These are phyloP conservation scores for Cutaneotrichosporon sp. DNA, from an alignment of 1,284 basidiomycete species.

Conservation along the genomic window DNA sequence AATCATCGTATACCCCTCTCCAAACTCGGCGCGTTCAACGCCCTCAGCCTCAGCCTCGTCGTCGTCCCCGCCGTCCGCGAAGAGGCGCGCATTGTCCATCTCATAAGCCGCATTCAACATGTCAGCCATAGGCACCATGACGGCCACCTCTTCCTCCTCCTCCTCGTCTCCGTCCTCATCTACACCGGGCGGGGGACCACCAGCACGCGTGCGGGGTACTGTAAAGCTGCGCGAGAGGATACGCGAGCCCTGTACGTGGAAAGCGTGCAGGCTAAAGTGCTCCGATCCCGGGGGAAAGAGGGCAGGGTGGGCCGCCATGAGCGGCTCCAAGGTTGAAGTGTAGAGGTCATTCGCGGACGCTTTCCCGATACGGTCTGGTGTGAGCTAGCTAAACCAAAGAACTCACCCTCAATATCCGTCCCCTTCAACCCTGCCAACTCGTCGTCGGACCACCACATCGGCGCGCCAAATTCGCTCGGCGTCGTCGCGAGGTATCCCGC, in stretches of 20 bases:
- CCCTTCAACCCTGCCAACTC: constrained; percentile 72
- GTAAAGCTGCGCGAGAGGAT: constrained; percentile 72
- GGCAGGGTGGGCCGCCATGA: constrained; percentile 63
- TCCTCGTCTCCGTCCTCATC: constrained; percentile 56
- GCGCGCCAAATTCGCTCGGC: constrained; percentile 76
- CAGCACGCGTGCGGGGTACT: constrained; percentile 32
- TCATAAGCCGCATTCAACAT: constrained; percentile 85
- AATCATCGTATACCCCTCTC: constrained; percentile 34
- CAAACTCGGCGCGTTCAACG: constrained; percentile 11
- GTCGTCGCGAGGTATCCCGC: constrained; percentile 58
- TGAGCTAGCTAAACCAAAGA: not conserved
- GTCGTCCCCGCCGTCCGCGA: constrained; percentile 31
- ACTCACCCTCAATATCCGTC: constrained; percentile 79
- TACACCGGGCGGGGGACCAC: constrained; percentile 32
- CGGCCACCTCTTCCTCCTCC: constrained; percentile 68
- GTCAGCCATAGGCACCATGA: constrained; percentile 97
- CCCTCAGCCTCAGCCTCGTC: constrained; percentile 16
- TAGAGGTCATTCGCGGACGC: constrained; percentile 79
- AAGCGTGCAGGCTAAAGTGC: constrained; percentile 71
- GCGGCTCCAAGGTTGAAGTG: constrained; percentile 58
- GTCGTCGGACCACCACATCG: constrained; percentile 85
- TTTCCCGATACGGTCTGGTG: constrained; percentile 78
- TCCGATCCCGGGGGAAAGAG: constrained; percentile 62
- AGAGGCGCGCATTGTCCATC: constrained; percentile 67
- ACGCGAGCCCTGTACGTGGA: constrained; percentile 89